A percentile compares a stretch with the other conserved stretches of the same genome.
These are phyloP conservation scores for Trichoderma citrinoviride DNA, from an alignment of 2,329 filamentous ascomycete species.

Conservation along the genomic window DNA sequence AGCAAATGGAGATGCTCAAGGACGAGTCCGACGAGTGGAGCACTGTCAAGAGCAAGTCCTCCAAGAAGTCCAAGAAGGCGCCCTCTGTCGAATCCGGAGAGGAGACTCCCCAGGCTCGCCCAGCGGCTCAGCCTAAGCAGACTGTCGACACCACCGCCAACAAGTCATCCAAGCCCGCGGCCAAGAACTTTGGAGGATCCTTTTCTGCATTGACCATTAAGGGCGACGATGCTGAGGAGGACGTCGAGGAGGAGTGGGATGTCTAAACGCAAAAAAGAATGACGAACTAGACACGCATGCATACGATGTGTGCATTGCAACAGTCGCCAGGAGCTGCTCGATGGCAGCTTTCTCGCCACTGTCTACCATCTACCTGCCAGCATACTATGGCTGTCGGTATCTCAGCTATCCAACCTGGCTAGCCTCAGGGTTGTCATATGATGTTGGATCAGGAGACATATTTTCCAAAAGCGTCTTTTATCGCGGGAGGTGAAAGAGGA, in stretches of 20 bases:
- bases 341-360: not conserved
- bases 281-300: not conserved
- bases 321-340: conserved; percentile 10
- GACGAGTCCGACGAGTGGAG: conserved; percentile 56
- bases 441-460: conserved; percentile 7
- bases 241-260: conserved; percentile 52
- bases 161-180: conserved; percentile 32
- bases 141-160: conserved; percentile 28
- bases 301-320: not conserved
- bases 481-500: not conserved
- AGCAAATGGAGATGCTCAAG: conserved; percentile 58
- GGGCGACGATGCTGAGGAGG: conserved; percentile 41
- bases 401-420: not conserved
- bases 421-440: not conserved
- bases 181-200: conserved; percentile 43
- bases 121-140: conserved; percentile 35
- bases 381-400: not conserved
- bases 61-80: conserved; percentile 43
- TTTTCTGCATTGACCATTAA: conserved; percentile 50
- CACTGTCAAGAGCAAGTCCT: conserved; percentile 52
- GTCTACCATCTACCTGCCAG: conserved; percentile 10
- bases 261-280: conserved; percentile 37
- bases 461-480: not conserved
- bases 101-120: conserved; percentile 32
- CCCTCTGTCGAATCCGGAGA: conserved; percentile 37